Percentiles rank a stretch among this genome's conserved stretches.
Evolutionary conservation across 805 yeast genomes (phyloP).

Genomic region (Hanseniaspora meyeri): DNA sequence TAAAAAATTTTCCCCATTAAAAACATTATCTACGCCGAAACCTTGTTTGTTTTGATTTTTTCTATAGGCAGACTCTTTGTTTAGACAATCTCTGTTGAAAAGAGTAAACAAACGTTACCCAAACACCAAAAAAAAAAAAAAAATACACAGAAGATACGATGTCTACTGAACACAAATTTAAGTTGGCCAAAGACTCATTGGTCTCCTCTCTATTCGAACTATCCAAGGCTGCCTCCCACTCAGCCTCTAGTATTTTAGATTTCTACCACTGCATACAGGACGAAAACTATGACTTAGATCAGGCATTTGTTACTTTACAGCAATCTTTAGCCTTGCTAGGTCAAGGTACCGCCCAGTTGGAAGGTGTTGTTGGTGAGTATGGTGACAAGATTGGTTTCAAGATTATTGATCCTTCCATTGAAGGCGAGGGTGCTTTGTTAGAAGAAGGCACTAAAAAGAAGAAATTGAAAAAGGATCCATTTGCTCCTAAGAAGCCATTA

Average conservation of each 20-base stretch:
- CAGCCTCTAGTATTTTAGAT: constrained; percentile 67
- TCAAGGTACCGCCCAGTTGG: constrained; percentile 27
- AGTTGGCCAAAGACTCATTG: constrained; percentile 30
- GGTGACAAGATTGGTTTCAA: constrained; percentile 23
- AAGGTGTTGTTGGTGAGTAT: constrained; percentile 23
- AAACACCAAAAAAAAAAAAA: background rate
- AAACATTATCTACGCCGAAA: background rate
- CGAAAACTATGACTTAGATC: constrained; percentile 35
- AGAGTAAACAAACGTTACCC: background rate
- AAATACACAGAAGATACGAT: background rate
- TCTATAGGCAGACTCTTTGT: background rate
- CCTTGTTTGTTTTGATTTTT: background rate
- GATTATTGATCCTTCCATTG: constrained; percentile 13
- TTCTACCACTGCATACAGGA: constrained; percentile 51
- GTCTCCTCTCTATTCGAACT: constrained; percentile 72
- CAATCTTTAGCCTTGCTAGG: constrained; percentile 32
- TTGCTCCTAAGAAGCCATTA: constrained; percentile 90
- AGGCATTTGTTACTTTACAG: constrained; percentile 34
- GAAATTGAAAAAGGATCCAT: constrained; percentile 63
- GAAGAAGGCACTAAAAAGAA: constrained; percentile 28
- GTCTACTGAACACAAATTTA: constrained; percentile 11
- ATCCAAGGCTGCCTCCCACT: constrained; percentile 75
- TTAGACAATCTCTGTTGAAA: background rate
- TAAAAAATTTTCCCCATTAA: too few relatives aligned
- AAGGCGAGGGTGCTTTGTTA: background rate